Percentiles rank a stretch among this genome's conserved stretches.
These are phyloP conservation scores for Pyrus bretschneideri DNA, from an alignment of 306 rosid genomes.

Conservation along the genomic window DNA sequence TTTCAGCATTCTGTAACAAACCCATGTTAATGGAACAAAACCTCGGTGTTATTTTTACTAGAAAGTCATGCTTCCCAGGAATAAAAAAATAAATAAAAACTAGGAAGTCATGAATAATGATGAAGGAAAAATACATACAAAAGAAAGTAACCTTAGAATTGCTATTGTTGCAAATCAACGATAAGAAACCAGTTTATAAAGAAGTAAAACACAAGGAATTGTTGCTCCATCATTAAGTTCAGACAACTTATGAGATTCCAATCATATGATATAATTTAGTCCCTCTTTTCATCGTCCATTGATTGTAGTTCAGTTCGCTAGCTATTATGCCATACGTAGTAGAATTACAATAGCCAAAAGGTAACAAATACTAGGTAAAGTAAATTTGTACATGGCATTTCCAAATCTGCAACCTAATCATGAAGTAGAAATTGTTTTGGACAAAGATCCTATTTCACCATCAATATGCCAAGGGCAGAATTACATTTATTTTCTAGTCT, in stretches of 20 bases:
- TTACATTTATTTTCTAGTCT: background rate
- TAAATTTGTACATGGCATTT: background rate
- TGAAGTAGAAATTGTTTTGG: background rate
- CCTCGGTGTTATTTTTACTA: background rate
- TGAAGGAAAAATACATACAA: background rate
- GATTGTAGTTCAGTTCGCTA: background rate
- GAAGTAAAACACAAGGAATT: background rate
- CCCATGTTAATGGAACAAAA: background rate
- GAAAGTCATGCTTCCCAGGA: no score
- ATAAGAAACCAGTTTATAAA: background rate
- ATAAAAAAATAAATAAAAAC: no score
- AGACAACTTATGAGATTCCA: background rate
- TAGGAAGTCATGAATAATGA: background rate
- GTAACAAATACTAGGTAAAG: background rate
- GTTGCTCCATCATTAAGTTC: background rate
- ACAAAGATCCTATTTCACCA: background rate
- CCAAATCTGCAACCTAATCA: background rate
- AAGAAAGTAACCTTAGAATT: background rate
- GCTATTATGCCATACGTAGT: background rate
- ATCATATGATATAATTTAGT: background rate
- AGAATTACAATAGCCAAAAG: background rate
- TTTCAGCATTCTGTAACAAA: background rate
- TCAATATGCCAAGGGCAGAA: background rate
- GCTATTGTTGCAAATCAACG: background rate
- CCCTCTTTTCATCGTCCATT: background rate